A percentile compares a stretch with the other conserved stretches of the same genome.
These are phyloP conservation scores for Phalaenopsis aphrodite DNA, from an alignment of 106 monocot species.

Conservation along the genomic window DNA sequence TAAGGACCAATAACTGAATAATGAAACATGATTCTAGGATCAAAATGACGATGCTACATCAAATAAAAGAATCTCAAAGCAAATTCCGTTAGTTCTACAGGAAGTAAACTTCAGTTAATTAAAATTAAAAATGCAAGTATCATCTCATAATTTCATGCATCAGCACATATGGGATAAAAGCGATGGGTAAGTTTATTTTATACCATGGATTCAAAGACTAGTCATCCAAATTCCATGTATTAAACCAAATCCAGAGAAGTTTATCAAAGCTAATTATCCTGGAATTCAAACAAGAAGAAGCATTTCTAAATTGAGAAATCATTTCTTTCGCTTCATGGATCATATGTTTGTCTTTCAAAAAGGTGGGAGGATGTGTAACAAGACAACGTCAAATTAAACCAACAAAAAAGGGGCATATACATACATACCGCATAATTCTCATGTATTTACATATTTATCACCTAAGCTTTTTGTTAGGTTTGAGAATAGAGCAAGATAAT, in stretches of 20 bases:
- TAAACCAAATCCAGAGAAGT: background rate
- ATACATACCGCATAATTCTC: too few relatives aligned
- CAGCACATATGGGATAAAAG: background rate
- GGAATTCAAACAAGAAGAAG: background rate
- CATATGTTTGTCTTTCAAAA: background rate
- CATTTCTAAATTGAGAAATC: background rate
- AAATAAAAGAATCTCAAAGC: background rate
- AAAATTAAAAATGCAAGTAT: too few relatives aligned
- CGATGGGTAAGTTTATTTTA: background rate
- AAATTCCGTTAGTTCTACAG: background rate
- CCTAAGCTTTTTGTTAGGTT: too few relatives aligned
- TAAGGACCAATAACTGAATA: background rate
- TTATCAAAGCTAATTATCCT: background rate
- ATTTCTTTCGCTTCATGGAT: background rate
- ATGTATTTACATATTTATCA: too few relatives aligned
- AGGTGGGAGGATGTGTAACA: background rate
- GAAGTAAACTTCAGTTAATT: background rate
- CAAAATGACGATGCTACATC: background rate
- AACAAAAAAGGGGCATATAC: too few relatives aligned
- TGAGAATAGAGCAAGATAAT: too few relatives aligned
- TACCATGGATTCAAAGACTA: background rate
- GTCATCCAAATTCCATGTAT: background rate
- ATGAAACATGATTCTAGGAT: background rate
- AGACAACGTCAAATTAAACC: too few relatives aligned
- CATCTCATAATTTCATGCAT: background rate